Percentiles rank a stretch among this genome's conserved stretches.
Conservation (phyloP, 148 eudicot genomes). For the Talinum fruticosum region DNA sequence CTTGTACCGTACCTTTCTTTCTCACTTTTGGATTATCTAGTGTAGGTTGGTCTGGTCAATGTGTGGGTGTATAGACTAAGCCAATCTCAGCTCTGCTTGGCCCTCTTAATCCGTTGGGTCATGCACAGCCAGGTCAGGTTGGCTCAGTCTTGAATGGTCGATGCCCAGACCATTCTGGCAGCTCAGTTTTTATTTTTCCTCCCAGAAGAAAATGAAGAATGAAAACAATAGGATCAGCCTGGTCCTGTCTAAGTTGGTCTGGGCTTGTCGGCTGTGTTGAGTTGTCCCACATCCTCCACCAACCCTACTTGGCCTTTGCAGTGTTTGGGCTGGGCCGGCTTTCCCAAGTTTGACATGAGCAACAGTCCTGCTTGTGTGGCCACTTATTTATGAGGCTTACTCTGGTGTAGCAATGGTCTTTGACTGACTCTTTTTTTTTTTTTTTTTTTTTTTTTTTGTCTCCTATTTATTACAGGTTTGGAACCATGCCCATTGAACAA, state of each 20-base stretch:
- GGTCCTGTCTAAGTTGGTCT: background rate
- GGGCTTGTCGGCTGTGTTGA: too few species aligned
- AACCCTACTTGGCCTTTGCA: too few species aligned
- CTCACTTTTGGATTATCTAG: background rate
- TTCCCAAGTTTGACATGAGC: background rate
- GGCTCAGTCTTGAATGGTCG: background rate
- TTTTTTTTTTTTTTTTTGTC: background rate
- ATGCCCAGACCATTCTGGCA: background rate
- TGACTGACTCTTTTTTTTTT: background rate
- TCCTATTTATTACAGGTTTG: constrained; percentile 41
- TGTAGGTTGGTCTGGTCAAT: background rate
- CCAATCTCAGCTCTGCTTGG: too few species aligned
- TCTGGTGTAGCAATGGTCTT: background rate
- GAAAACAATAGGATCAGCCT: background rate
- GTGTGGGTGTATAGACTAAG: background rate
- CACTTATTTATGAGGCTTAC: background rate
- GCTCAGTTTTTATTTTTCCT: background rate
- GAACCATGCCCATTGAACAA: constrained; percentile 43
- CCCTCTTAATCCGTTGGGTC: background rate
- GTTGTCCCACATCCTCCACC: too few species aligned
- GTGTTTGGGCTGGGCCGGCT: background rate
- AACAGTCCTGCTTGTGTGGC: background rate
- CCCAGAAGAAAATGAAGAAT: too few species aligned
- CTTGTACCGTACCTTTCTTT: background rate
- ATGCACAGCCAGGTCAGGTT: background rate